Conservation (phyloP, 768 basidiomycete species). For the Dendrothele bispora region DNA sequence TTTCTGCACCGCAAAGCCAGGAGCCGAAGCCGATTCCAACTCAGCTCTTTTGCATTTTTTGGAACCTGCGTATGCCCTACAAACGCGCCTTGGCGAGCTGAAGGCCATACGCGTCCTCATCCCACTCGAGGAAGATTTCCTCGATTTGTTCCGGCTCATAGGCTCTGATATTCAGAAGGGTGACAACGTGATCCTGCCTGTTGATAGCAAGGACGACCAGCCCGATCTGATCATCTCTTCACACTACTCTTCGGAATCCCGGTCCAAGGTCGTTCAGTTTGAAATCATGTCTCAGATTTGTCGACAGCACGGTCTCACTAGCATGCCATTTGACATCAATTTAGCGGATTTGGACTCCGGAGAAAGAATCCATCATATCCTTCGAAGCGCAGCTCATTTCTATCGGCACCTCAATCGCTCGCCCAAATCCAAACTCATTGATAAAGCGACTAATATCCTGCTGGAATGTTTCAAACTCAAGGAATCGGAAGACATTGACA, state of each 20-base stretch:
- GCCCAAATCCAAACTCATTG: neutral
- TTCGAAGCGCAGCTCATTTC: slow-evolving; percentile 1
- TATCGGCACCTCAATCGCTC: slow-evolving; percentile 6
- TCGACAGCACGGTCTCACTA: neutral
- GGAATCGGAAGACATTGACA: neutral
- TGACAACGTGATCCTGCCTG: neutral
- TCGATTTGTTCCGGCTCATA: neutral
- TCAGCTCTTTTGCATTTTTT: neutral
- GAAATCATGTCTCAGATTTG: slow-evolving; percentile 4
- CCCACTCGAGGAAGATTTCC: neutral
- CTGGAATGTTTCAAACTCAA: neutral
- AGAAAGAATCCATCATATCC: neutral
- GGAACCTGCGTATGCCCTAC: neutral
- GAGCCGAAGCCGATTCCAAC: too few relatives aligned
- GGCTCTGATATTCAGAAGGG: neutral
- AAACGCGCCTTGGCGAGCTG: neutral
- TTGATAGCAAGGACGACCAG: neutral
- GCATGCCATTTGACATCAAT: slow-evolving; percentile 1
- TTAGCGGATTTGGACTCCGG: too few relatives aligned
- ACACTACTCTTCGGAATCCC: too few relatives aligned
- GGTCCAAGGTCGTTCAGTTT: neutral
- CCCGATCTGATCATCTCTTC: slow-evolving; percentile 10
- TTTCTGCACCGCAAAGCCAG: neutral
- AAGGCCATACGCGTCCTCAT: slow-evolving; percentile 1
- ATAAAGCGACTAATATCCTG: neutral